Conservation (phyloP, 768 basidiomycete species). For the Termitomyces sp. region DNA sequence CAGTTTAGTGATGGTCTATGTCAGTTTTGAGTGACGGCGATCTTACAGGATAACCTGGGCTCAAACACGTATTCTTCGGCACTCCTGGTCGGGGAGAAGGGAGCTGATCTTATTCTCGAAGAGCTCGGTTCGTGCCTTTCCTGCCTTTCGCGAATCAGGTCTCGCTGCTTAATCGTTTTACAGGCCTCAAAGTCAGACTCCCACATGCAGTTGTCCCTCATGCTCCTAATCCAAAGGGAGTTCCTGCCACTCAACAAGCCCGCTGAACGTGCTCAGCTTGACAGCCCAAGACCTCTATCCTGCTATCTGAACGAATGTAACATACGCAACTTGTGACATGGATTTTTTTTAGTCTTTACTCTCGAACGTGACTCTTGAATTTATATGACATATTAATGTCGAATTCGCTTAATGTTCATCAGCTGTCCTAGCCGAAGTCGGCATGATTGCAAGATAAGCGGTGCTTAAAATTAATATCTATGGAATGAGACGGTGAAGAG, state of each 20-base stretch:
- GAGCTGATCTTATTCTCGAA: constrained; percentile 53
- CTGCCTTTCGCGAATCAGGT: not conserved
- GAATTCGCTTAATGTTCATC: not conserved
- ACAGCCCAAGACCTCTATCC: too few species aligned
- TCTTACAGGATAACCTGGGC: constrained; percentile 55
- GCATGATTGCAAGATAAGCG: not conserved
- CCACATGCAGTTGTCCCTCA: constrained; percentile 70
- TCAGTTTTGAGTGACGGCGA: not conserved
- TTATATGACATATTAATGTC: not conserved
- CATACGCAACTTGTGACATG: not conserved
- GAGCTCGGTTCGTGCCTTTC: constrained; percentile 50
- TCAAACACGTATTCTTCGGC: constrained; percentile 74
- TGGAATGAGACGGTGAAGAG: too few species aligned
- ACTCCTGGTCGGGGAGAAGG: constrained; percentile 66
- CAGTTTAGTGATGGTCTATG: not conserved
- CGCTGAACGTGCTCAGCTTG: constrained; percentile 23
- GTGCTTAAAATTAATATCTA: not conserved
- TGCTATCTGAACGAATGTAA: not conserved
- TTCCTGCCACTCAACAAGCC: constrained; percentile 42
- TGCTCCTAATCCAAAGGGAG: constrained; percentile 51
- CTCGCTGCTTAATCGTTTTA: not conserved
- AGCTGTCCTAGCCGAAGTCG: too few species aligned
- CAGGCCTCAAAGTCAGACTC: constrained; percentile 55
- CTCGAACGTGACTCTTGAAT: not conserved
- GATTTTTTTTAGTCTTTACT: not conserved